Base-by-base conservation (phyloP, 2,329 filamentous ascomycete species). In the Geosmithia flava region DNA sequence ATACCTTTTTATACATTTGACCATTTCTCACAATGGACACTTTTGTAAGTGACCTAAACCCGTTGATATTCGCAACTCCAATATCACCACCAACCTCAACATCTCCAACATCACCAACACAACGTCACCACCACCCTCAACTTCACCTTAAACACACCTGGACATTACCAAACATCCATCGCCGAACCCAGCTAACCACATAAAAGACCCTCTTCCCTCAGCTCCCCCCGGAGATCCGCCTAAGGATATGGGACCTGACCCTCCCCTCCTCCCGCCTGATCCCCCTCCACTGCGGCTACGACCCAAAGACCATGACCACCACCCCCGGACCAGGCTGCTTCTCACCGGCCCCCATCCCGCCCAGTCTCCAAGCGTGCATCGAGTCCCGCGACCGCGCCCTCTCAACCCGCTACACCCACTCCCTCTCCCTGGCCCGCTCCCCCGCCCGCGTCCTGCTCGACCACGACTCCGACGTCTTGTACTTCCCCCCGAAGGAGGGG, bases 201-300 rank as follows among this genome's bases (percentile, higher is more conserved):
- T 8, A 8, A 20, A 52, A 75, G 72, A 63, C 59, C 44, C 54
- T 60, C 45, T 75, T 75, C 52, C 51, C 61, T 17, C 57, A 55
- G 42, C 68, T 75, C 1, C 72, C 72, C 1, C 54, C 64, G 13
- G 72, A 75, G 53, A 58, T 75, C 16, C 68, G 72, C 11, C 58
- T 73, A 20, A 68, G 64, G 48, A 70, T 75, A 45, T 75, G 72
- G 72, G 60, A 60, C 41, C 61, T 68, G 53, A 72, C 64, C 53
- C 57, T 71, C 17, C 67, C 69, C 1, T 55, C 57, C 15, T 57
- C 65, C 11, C 69, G 71, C 30, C 59, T 75, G 45, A 66, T 75
- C 23, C 62, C 68, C 2, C 58, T 73, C 29, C 62, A 59, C 42
- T 72, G 68, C 56, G 66, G 64, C 27, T 57, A 59, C 39, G 56